Base-by-base conservation (phyloP, 2,329 filamentous ascomycete genomes). In the Peltaster fructicola region DNA sequence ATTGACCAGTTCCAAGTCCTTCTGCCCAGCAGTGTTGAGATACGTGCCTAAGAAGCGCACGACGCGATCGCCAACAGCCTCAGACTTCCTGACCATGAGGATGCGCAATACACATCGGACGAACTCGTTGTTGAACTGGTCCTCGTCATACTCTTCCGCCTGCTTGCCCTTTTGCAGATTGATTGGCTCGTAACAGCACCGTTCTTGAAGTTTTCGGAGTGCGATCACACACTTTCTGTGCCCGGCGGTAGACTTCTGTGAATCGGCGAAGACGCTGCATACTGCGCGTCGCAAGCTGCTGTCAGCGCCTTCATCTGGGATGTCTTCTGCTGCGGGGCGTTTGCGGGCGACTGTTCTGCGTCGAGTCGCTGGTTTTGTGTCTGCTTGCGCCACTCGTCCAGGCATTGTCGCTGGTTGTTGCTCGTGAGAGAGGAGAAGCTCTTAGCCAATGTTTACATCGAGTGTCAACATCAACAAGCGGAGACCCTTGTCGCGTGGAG, bases 41-140 rank as follows among this genome's bases (percentile, higher is more conserved):
- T 91, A 98, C 19, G 81, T 59, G n/a, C 79, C 81, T 33, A 90
- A 56, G 47, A 98, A 98, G 22, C 78, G 69, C 30, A 95, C 68
- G 9, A 77, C 66, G 40, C 79, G 73, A 48, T 95, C 85, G 13
- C 82, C 88, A 2, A 79, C 84, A 8, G 68, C 63, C 54, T 98
- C 88, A 17, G 78, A 75, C 60, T 93, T 95, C 60, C 85, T 91
- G 30, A 95, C 73, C 1, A 75, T 68, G 59, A 98, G 68, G 24
- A 85, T 65, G 27, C 82, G 67, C 38, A 90, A 51, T 13, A 91
- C 65, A 45, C 82, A 93, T 44, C 88, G 67, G 29, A 73, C 65
- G 29, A 95, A 71, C 49, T 98, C 85, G 14, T 62, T 57, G 42
- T 88, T 91, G 57, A 98, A 95, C 30, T 88, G 74, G 23, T 73